Evolutionary conservation across 2,329 filamentous ascomycete genomes (phyloP).

Genomic region (Monilinia polystroma): DNA sequence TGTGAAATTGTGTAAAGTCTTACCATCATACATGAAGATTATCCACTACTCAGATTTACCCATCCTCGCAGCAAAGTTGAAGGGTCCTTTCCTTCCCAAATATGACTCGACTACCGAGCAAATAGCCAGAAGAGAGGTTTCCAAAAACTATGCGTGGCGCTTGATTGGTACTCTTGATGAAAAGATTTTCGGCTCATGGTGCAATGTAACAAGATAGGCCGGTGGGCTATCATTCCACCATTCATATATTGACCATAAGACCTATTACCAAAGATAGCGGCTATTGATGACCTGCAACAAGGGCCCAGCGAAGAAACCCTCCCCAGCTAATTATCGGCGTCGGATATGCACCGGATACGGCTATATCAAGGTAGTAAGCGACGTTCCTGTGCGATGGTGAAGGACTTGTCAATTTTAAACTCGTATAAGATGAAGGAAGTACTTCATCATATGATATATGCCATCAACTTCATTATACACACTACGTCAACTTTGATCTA

Average conservation of each 20-base stretch:
- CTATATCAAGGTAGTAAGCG: neutral
- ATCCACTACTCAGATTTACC: conserved; percentile 1
- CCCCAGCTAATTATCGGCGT: neutral
- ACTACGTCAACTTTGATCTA: too few species aligned
- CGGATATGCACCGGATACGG: neutral
- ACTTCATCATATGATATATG: too few species aligned
- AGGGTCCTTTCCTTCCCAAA: neutral
- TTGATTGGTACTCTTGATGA: neutral
- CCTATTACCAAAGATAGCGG: neutral
- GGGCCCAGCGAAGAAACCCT: neutral
- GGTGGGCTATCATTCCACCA: neutral
- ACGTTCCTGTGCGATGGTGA: neutral
- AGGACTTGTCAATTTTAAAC: too few species aligned
- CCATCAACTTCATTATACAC: too few species aligned
- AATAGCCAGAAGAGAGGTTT: neutral
- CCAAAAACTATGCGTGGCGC: too few species aligned
- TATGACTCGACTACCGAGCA: neutral
- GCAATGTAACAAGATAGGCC: neutral
- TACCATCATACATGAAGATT: neutral
- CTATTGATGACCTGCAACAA: neutral
- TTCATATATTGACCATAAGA: neutral
- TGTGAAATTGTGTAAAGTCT: neutral
- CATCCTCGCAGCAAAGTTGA: neutral
- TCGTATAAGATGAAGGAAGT: too few species aligned
- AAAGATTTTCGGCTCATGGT: neutral